Conservation (phyloP, 2,329 filamentous ascomycete species). For the Cladosporium sp. region DNA sequence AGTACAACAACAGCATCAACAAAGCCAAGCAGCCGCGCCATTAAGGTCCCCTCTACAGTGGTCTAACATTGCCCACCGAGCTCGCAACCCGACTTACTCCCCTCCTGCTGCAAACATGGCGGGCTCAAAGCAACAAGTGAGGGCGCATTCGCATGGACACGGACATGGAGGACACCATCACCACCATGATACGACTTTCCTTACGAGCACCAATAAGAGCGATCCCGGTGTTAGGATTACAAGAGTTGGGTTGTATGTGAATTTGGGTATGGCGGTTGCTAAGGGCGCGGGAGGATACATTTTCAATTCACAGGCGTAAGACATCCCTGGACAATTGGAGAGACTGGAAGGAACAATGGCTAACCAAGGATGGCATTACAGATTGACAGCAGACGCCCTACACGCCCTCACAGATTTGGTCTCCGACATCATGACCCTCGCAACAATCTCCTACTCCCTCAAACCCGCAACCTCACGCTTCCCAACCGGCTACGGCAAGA, state of each 20-base stretch:
- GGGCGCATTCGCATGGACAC: conserved; percentile 46
- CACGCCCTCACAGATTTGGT: conserved; percentile 94
- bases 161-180: conserved; percentile 64
- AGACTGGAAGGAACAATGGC: not conserved
- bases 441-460: conserved; percentile 91
- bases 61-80: conserved; percentile 38
- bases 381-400: conserved; percentile 73
- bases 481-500: conserved; percentile 90
- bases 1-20: conserved; percentile 2
- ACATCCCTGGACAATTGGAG: not conserved
- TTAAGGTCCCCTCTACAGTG: conserved; percentile 36
- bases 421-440: conserved; percentile 90
- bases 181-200: conserved; percentile 81
- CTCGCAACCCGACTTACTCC: conserved; percentile 20
- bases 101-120: conserved; percentile 3
- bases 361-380: conserved; percentile 20
- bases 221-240: conserved; percentile 96
- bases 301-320: conserved; percentile 79
- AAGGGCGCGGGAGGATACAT: conserved; percentile 91
- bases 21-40: not conserved
- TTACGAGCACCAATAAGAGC: conserved; percentile 79
- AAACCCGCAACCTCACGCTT: conserved; percentile 81
- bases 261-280: conserved; percentile 88
- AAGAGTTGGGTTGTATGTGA: conserved; percentile 81
- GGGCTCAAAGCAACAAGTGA: conserved; percentile 28